Evolutionary conservation across 2,329 filamentous ascomycete species (phyloP).

Genomic region (Trichoderma arundinaceum): DNA sequence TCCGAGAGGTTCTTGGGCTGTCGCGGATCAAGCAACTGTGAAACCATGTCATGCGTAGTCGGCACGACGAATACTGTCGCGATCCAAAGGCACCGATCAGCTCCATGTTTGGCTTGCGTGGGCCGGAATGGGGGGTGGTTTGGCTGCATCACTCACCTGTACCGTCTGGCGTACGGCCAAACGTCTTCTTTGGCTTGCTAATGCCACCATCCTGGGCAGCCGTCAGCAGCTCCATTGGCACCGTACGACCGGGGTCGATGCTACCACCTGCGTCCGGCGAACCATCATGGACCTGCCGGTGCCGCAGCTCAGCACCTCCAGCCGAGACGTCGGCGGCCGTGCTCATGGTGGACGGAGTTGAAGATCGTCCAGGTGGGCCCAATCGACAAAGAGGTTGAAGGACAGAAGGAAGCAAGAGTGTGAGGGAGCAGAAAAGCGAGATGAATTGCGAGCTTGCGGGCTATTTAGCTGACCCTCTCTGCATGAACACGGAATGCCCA

Average conservation of each 20-base stretch:
- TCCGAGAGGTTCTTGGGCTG: slow-evolving; percentile 96
- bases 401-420: not conserved
- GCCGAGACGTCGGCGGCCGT: slow-evolving; percentile 39
- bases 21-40: slow-evolving; percentile 90
- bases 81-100: slow-evolving; percentile 30
- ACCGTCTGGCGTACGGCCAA: slow-evolving; percentile 87
- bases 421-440: not conserved
- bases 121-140: not conserved
- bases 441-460: slow-evolving; percentile 18
- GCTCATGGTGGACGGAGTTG: slow-evolving; percentile 40
- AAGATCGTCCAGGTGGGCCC: slow-evolving; percentile 25
- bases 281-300: slow-evolving; percentile 38
- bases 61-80: slow-evolving; percentile 88
- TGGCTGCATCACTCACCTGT: slow-evolving; percentile 67
- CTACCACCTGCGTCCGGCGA: slow-evolving; percentile 10
- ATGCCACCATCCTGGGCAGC: slow-evolving; percentile 20
- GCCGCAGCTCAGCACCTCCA: slow-evolving; percentile 39
- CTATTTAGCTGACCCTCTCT: slow-evolving; percentile 27
- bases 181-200: slow-evolving; percentile 69
- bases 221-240: slow-evolving; percentile 20
- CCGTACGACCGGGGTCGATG: slow-evolving; percentile 6
- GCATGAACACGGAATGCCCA: slow-evolving; percentile 21
- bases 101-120: not conserved
- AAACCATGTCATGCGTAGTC: slow-evolving; percentile 98
- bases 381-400: slow-evolving; percentile 19